Evolutionary conservation across 768 basidiomycete species (phyloP).

Genomic region (Russula sp.): DNA sequence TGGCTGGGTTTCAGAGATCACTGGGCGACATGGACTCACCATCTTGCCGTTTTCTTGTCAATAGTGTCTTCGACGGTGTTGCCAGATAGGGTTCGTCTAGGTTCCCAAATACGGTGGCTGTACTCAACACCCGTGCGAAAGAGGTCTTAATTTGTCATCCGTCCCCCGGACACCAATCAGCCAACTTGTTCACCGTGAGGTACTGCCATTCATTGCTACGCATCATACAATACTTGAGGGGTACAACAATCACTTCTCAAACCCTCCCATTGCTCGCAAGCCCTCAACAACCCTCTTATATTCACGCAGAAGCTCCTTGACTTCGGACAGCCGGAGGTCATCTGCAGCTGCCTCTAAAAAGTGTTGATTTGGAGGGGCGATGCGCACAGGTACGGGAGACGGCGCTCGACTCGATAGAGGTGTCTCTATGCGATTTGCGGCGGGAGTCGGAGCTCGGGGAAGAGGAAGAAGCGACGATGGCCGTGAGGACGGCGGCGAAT

Average conservation of each 20-base stretch:
- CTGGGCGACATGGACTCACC: conserved; percentile 37
- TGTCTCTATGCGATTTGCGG: conserved; percentile 34
- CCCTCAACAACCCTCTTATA: conserved; percentile 75
- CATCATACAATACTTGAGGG: neutral
- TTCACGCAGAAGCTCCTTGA: conserved; percentile 72
- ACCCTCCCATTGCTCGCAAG: conserved; percentile 50
- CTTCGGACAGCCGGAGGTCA: conserved; percentile 77
- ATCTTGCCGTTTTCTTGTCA: conserved; percentile 38
- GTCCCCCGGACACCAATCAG: conserved; percentile 2
- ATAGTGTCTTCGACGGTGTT: conserved; percentile 25
- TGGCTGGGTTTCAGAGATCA: conserved; percentile 16
- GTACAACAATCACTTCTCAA: conserved; percentile 13
- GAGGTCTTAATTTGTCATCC: neutral
- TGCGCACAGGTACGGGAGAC: conserved; percentile 37
- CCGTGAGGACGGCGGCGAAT: conserved; percentile 36
- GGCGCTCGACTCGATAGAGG: conserved; percentile 37
- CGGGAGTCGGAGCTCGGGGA: conserved; percentile 24
- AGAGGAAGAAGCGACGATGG: conserved; percentile 37
- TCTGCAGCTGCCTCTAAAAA: conserved; percentile 69
- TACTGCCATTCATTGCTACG: neutral
- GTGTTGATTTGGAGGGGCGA: conserved; percentile 58
- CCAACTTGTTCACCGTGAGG: neutral
- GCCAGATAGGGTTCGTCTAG: conserved; percentile 22
- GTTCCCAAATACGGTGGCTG: conserved; percentile 11
- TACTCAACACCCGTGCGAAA: conserved; percentile 12